A percentile compares a stretch with the other conserved stretches of the same genome.
phyloP scores from a whole-genome alignment of 116 monocot genomes.

The Posidonia oceanica region DNA sequence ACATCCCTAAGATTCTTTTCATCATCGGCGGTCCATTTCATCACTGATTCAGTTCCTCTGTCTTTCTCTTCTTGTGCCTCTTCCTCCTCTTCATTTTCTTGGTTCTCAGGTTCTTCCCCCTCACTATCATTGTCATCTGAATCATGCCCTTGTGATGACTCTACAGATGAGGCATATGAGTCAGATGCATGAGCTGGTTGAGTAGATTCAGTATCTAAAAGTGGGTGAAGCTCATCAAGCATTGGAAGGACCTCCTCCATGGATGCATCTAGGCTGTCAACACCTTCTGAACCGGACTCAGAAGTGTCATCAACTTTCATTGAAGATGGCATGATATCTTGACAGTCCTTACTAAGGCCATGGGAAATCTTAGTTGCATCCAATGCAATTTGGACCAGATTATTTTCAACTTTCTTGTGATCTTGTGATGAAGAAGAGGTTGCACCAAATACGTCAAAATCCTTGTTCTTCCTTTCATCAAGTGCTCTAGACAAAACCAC shows the following conservation, averaged over 20 bases:
- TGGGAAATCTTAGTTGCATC: not conserved
- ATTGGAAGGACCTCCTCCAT: slow-evolving; percentile 49
- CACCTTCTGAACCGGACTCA: slow-evolving; percentile 28
- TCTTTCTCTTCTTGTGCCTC: not conserved
- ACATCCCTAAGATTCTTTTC: slow-evolving; percentile 69
- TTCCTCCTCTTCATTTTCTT: slow-evolving; percentile 4
- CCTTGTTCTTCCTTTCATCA: slow-evolving; percentile 1
- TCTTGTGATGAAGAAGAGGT: slow-evolving; percentile 12
- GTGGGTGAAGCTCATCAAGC: slow-evolving; percentile 72
- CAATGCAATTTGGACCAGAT: not conserved
- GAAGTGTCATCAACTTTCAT: slow-evolving; percentile 15
- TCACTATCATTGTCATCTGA: not conserved
- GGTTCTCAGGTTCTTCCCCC: not conserved
- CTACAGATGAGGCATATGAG: slow-evolving; percentile 11
- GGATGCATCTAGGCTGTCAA: slow-evolving; percentile 46
- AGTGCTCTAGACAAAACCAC: not conserved
- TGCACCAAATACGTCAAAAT: slow-evolving; percentile 2
- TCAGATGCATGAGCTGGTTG: slow-evolving; percentile 13
- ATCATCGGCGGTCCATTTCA: slow-evolving; percentile 69
- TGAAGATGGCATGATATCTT: not conserved
- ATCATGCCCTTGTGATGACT: slow-evolving; percentile 11
- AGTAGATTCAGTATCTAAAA: slow-evolving; percentile 32
- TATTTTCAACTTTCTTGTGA: not conserved
- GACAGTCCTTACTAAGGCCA: not conserved
- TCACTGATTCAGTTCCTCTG: not conserved